Evolutionary conservation across 2,329 filamentous ascomycete genomes (phyloP).

Genomic region (Apiospora phragmitis): DNA sequence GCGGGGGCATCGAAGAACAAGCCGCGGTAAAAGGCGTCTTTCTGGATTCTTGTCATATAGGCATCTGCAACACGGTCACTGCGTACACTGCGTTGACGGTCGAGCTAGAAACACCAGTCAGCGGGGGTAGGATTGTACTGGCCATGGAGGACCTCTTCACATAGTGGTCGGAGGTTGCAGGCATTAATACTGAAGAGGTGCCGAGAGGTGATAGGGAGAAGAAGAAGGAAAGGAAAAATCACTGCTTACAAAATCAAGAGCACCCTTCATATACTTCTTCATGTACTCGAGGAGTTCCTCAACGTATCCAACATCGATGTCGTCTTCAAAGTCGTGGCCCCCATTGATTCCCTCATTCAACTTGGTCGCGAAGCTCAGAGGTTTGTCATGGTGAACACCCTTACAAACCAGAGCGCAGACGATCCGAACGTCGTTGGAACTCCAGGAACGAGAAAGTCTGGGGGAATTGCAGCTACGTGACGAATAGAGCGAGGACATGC

Average conservation of each 20-base stretch:
- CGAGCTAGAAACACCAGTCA: neutral
- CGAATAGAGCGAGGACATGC: too few relatives aligned
- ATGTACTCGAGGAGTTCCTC: slow-evolving; percentile 26
- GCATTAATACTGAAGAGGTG: neutral
- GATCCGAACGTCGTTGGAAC: slow-evolving; percentile 25
- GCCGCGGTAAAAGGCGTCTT: slow-evolving; percentile 24
- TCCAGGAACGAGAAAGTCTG: slow-evolving; percentile 19
- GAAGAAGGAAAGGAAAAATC: slow-evolving; percentile 10
- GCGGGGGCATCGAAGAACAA: slow-evolving; percentile 24
- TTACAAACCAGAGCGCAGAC: slow-evolving; percentile 30
- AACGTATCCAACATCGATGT: slow-evolving; percentile 27
- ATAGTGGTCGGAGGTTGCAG: neutral
- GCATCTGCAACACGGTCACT: too few relatives aligned
- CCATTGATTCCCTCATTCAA: slow-evolving; percentile 31
- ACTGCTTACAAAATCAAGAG: slow-evolving; percentile 26
- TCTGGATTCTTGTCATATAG: slow-evolving; percentile 31
- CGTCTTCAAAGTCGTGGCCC: slow-evolving; percentile 13
- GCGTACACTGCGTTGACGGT: slow-evolving; percentile 20
- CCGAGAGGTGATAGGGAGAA: neutral
- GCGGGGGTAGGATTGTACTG: neutral
- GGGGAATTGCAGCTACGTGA: too few relatives aligned
- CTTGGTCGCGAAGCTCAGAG: slow-evolving; percentile 24
- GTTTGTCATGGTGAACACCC: slow-evolving; percentile 19
- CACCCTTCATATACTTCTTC: slow-evolving; percentile 21
- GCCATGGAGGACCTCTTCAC: slow-evolving; percentile 15